phyloP scores from a whole-genome alignment of 345 rosid species.

The Rhodomyrtus tomentosa region DNA sequence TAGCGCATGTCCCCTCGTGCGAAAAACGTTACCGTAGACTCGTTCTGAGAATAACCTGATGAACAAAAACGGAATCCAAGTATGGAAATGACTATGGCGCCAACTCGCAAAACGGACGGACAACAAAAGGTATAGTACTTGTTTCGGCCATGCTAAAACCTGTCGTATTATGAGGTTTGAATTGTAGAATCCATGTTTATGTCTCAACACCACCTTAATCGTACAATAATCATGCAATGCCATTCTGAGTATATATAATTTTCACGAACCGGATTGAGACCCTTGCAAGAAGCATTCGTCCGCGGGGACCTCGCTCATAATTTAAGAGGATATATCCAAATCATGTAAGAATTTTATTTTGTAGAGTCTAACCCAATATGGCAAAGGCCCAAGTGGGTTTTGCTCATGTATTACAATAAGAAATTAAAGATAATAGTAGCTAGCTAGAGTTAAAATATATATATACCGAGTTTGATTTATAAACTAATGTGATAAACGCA shows the following conservation, averaged over 20 bases:
- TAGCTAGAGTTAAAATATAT: neutral
- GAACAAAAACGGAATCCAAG: neutral
- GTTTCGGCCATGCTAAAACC: neutral
- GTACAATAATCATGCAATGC: neutral
- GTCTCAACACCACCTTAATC: neutral
- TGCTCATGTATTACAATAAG: neutral
- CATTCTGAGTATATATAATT: neutral
- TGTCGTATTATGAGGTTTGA: neutral
- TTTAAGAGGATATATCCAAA: neutral
- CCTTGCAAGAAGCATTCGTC: neutral
- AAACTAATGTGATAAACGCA: neutral
- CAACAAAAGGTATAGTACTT: neutral
- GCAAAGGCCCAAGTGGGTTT: neutral
- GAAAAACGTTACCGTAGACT: neutral
- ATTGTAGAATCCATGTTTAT: neutral
- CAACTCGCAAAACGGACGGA: neutral
- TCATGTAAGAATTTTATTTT: neutral
- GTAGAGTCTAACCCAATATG: neutral
- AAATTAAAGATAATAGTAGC: neutral
- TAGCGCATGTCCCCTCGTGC: neutral
- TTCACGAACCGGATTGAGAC: neutral
- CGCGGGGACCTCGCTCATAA: neutral
- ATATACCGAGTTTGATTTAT: neutral
- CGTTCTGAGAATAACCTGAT: neutral
- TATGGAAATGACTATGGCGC: neutral